Percentiles rank a stretch among this genome's conserved stretches.
These are phyloP conservation scores for Tinospora cordifolia DNA, from an alignment of 164 flowering plant genomes.

Conservation along the genomic window DNA sequence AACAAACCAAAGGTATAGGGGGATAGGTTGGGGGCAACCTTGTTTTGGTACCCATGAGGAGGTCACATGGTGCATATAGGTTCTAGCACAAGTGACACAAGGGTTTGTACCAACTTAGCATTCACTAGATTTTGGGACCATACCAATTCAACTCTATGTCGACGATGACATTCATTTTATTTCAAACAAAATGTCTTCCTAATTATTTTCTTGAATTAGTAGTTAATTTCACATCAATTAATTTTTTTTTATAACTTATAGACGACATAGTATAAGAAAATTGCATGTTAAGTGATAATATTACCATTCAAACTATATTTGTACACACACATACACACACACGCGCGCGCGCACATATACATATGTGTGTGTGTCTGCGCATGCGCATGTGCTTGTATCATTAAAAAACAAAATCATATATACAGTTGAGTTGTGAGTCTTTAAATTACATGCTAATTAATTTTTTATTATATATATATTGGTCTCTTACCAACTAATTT, in stretches of 20 bases:
- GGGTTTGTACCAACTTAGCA: no score
- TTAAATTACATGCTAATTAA: no score
- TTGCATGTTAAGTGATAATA: no score
- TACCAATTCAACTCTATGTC: background rate
- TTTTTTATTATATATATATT: no score
- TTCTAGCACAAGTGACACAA: background rate
- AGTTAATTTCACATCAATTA: background rate
- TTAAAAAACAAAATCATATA: no score
- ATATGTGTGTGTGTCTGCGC: no score
- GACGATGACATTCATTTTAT: background rate
- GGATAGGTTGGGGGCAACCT: background rate
- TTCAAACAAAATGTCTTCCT: background rate
- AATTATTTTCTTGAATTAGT: background rate
- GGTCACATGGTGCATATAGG: constrained; percentile 3
- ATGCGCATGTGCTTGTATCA: no score
- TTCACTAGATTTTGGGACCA: constrained; percentile 1
- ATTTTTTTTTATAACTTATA: background rate
- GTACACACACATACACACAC: background rate
- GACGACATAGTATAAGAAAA: no score
- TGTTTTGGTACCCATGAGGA: background rate
- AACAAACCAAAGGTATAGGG: background rate
- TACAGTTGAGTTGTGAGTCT: no score
- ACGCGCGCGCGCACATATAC: background rate
- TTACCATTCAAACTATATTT: background rate
- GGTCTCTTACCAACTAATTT: no score